phyloP scores from a whole-genome alignment of 345 rosid species.

The Sonneratia caseolaris region DNA sequence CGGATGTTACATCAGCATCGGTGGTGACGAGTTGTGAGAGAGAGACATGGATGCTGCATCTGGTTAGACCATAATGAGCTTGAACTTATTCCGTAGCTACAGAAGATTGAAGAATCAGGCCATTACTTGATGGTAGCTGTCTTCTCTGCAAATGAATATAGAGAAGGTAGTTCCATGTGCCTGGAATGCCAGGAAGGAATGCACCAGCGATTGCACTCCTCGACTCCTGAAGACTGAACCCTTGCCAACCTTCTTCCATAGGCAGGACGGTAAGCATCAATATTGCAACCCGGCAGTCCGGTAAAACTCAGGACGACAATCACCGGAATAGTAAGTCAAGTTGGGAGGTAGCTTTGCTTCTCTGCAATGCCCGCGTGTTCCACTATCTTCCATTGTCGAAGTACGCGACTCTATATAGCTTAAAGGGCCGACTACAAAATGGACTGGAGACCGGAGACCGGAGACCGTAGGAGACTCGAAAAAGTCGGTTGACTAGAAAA shows the following conservation, averaged over 20 bases:
- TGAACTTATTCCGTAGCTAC: no score
- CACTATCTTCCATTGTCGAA: conserved; percentile 62
- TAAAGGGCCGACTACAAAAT: no score
- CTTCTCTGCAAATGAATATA: conserved; percentile 19
- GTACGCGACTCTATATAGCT: no score
- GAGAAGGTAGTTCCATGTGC: conserved; percentile 74
- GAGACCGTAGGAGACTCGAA: no score
- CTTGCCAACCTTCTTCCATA: conserved; percentile 42
- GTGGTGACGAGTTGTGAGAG: no score
- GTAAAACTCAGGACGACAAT: conserved; percentile 49
- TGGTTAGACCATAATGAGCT: no score
- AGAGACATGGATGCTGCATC: no score
- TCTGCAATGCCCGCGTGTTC: conserved; percentile 78
- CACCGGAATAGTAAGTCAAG: conserved; percentile 25
- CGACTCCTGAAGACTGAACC: conserved; percentile 26
- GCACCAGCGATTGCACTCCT: conserved; percentile 98
- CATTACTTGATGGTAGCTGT: background rate
- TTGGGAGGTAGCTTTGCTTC: conserved; percentile 57
- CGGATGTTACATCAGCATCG: no score
- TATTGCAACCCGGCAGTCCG: conserved; percentile 48
- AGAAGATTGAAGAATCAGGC: background rate
- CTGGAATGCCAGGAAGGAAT: conserved; percentile 77
- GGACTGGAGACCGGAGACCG: no score
- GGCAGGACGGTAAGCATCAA: conserved; percentile 68
- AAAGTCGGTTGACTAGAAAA: no score